A percentile compares a stretch with the other conserved stretches of the same genome.
These are phyloP conservation scores for Daedaleopsis nitida DNA, from an alignment of 768 basidiomycete genomes.

Conservation along the genomic window DNA sequence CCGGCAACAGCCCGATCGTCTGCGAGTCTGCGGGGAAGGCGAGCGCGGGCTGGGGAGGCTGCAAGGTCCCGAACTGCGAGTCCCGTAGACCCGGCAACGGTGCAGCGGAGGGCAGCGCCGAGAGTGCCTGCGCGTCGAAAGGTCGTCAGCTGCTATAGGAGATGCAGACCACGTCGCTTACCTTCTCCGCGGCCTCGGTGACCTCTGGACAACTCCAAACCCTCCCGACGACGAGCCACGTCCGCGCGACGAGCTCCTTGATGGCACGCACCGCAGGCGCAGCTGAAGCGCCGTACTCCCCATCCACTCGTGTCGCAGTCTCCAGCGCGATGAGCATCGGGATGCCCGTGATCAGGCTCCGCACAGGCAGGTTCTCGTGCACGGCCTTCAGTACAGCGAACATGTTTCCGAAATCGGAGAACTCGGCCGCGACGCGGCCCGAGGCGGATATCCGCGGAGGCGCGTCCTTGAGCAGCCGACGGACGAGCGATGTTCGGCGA, in stretches of 20 bases:
- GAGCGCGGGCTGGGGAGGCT: constrained; percentile 45
- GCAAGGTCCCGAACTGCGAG: constrained; percentile 43
- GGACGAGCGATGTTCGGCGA: constrained; percentile 58
- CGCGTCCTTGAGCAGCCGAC: constrained; percentile 52
- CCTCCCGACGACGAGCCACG: constrained; percentile 70
- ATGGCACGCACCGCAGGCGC: constrained; percentile 52
- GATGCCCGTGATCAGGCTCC: constrained; percentile 72
- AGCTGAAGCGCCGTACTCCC: constrained; percentile 38
- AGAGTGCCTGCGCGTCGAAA: constrained; percentile 7
- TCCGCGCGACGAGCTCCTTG: constrained; percentile 60
- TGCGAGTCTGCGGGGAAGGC: constrained; percentile 39
- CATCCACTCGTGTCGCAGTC: constrained; percentile 46
- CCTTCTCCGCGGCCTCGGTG: constrained; percentile 55
- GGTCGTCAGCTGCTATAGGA: background rate
- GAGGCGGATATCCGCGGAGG: constrained; percentile 45
- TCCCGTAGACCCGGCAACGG: constrained; percentile 37
- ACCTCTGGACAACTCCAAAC: constrained; percentile 70
- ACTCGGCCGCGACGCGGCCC: constrained; percentile 50
- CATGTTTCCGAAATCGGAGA: constrained; percentile 76
- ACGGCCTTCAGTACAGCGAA: constrained; percentile 66
- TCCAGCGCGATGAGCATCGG: constrained; percentile 88
- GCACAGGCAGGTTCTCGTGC: constrained; percentile 72
- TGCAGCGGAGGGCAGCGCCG: constrained; percentile 10
- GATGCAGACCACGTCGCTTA: constrained; percentile 27
- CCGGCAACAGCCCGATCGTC: constrained; percentile 36